phyloP scores from a whole-genome alignment of 2,329 filamentous ascomycete species.

The Fusarium nodosum region DNA sequence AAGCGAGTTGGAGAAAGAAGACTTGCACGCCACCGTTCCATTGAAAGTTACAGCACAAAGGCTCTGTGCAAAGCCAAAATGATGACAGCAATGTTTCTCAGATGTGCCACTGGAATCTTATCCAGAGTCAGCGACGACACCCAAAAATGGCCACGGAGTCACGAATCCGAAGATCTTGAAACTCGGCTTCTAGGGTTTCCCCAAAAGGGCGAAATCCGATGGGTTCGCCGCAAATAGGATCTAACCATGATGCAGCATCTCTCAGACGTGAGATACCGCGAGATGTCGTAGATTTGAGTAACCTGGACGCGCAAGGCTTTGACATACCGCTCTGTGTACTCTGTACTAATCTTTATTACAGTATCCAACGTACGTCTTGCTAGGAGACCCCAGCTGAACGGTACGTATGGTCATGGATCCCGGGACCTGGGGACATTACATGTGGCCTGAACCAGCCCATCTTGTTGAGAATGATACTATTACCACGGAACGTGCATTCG shows the following conservation, averaged over 20 bases:
- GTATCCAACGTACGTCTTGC: conserved; percentile 31
- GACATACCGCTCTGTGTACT: conserved; percentile 30
- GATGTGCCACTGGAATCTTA: conserved; percentile 15
- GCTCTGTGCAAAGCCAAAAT: conserved; percentile 30
- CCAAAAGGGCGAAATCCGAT: conserved; percentile 37
- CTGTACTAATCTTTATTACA: conserved; percentile 7
- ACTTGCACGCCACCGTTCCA: conserved; percentile 42
- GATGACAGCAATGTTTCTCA: conserved; percentile 33
- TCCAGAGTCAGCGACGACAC: not conserved
- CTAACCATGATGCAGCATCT: conserved; percentile 32
- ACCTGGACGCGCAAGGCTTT: conserved; percentile 29
- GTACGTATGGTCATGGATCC: conserved; percentile 42
- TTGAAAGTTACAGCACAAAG: conserved; percentile 26
- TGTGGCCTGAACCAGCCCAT: conserved; percentile 40
- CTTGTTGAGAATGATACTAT: conserved; percentile 41
- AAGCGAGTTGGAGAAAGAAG: not conserved
- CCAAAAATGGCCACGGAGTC: conserved; percentile 29
- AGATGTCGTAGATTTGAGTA: conserved; percentile 24
- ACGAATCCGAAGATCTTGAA: conserved; percentile 37
- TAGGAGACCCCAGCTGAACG: conserved; percentile 33
- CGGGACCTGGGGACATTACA: conserved; percentile 30
- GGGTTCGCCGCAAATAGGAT: conserved; percentile 32
- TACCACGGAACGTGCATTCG: conserved; percentile 36
- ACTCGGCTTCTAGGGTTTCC: conserved; percentile 26
- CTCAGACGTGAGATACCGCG: conserved; percentile 36